Evolutionary conservation across 2,329 filamentous ascomycete species (phyloP), one percentile per base, ranked within the genome.

Genomic region (Ophiostoma ips): DNA sequence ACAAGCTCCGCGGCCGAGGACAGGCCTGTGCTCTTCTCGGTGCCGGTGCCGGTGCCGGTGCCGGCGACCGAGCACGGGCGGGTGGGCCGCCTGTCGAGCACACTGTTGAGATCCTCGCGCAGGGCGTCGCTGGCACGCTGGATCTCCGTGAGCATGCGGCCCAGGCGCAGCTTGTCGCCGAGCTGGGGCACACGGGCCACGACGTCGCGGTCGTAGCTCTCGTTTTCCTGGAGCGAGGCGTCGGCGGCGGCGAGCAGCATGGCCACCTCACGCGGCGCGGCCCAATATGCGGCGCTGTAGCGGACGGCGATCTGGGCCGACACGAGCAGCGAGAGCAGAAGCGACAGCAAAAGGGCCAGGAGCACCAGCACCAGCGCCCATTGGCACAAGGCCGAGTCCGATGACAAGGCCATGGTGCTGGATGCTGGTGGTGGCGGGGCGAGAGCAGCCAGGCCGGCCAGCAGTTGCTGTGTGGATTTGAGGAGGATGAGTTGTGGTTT

Each of bases 221-320:
- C 78, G 58, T 81, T 81, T 61, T 82, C 79, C 56, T 73, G 68
- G 46, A 79, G 68, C 36, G 76, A 84, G 58, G 71, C 77, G 60
- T 81, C 77, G 58, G 78, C 70, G 15, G 73, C 70, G 59, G 81
- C 77, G 58, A 80, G 62, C 57, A 81, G 77, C 51, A 70, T 70
- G 52, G 64, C 64, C 50, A 81, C 69, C 62, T 82, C 77, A 55
- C 66, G 68, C 28, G 78, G 77, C 28, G 79, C 79, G 34, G 68
- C 71, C 40, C 71, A 59, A 63, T 79, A 82, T 16, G 76, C 78
- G 52, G 68, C 62, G 48, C 70, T 69, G 61, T 78, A 78, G 48
- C 69, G 69, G 55, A 69, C 67, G 50, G 70, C 61, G 54, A 72
- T 68, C 60, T 78, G 75, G 52, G 64, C 66, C 58, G 76, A 65